Percentiles rank a stretch among this genome's conserved stretches.
Evolutionary conservation across 208 protist genomes (phyloP).

Genomic region (Trypanosoma melophagium): DNA sequence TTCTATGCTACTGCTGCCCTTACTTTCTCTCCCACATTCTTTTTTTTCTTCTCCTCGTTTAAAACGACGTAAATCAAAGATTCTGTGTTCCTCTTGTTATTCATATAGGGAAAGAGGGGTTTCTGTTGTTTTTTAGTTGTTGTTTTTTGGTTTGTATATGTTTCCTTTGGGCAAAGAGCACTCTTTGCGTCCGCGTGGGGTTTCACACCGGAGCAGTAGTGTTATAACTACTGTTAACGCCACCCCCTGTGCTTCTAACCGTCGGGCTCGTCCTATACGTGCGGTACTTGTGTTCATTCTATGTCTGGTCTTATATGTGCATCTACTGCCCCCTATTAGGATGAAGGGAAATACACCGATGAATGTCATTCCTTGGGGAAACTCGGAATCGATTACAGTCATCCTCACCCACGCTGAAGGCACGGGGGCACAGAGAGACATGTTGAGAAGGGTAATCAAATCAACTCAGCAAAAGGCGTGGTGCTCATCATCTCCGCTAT

Average conservation of each 20-base stretch:
- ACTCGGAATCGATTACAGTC: background rate
- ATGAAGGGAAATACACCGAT: background rate
- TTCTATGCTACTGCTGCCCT: background rate
- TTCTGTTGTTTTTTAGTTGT: background rate
- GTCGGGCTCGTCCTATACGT: background rate
- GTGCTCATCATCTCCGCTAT: background rate
- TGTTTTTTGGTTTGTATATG: background rate
- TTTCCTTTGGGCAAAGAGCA: background rate
- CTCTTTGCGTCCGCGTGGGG: too few species aligned
- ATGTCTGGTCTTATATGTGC: background rate
- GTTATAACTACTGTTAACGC: too few species aligned
- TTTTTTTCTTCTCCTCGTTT: background rate
- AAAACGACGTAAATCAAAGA: background rate
- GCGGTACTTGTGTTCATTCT: background rate
- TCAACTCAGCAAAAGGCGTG: background rate
- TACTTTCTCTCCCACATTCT: background rate
- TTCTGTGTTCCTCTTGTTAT: background rate
- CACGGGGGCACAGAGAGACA: background rate
- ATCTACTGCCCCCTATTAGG: background rate
- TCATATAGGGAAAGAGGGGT: background rate
- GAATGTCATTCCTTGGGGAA: background rate
- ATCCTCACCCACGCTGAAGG: background rate
- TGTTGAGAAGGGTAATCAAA: background rate
- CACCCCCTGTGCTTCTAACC: too few species aligned
- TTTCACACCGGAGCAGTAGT: too few species aligned